Evolutionary conservation across 805 yeast genomes (phyloP).

Genomic region (Cephaloascus fragrans): DNA sequence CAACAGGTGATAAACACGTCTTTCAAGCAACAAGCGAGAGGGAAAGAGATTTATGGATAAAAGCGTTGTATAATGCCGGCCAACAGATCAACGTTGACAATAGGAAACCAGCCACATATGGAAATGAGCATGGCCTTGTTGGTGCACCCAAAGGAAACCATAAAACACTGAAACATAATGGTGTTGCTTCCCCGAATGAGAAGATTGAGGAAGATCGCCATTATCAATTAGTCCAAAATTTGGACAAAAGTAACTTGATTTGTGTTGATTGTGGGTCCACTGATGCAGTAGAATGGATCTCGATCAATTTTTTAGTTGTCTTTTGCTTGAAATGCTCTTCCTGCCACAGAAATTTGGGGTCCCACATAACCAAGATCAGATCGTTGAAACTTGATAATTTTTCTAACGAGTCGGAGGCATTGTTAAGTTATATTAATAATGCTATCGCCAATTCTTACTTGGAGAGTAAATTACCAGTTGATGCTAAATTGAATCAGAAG

Average conservation of each 20-base stretch:
- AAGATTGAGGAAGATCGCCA: constrained; percentile 12
- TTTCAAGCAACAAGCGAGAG: constrained; percentile 67
- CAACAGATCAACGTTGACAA: constrained; percentile 18
- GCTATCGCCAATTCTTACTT: constrained; percentile 45
- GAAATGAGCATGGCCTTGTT: background rate
- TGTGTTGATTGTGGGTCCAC: constrained; percentile 77
- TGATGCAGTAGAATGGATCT: constrained; percentile 76
- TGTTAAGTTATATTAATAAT: constrained; percentile 48
- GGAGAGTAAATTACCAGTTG: constrained; percentile 29
- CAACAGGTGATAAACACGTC: constrained; percentile 52
- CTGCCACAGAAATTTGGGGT: constrained; percentile 78
- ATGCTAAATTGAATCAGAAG: constrained; percentile 17
- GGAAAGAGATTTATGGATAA: constrained; percentile 64
- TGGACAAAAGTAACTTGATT: constrained; percentile 41
- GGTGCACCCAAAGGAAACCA: no score
- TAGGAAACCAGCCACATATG: background rate
- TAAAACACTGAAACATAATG: background rate
- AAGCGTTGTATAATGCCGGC: constrained; percentile 49
- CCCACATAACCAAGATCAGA: constrained; percentile 69
- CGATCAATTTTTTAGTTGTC: constrained; percentile 60
- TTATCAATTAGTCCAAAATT: constrained; percentile 26
- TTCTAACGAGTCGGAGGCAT: constrained; percentile 46
- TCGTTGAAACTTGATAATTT: constrained; percentile 70
- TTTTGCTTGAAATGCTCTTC: constrained; percentile 84
- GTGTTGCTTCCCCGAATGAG: background rate